Base-by-base conservation (phyloP, 805 yeast genomes). In the Pichia paraexigua region DNA sequence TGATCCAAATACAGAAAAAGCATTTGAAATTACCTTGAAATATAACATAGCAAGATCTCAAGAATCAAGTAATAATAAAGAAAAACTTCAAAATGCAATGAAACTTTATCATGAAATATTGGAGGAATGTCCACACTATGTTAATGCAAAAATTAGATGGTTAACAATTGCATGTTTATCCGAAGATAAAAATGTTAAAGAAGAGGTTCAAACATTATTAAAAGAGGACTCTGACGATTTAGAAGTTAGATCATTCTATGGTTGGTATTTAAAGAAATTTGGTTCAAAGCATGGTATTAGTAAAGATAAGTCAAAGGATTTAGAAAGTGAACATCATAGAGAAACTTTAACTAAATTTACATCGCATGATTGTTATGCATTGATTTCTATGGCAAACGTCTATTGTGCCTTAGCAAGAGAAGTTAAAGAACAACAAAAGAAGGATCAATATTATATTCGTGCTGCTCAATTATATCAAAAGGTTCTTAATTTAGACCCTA, bases 391-490 rank as follows among this genome's bases (percentile, higher is more conserved):
- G 62, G 99, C 95, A 11, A 94, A 92, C 63, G 76, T 92, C 47
- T 94, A 92, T 65, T 78, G 88, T 59, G 67, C 79, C 1, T 81
- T 88, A 69, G 97, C 96, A 0, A 77, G 92, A 59, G 96, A 89
- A 52, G 68, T 76, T 51, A 83, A 85, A 58, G 80, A 80, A 28
- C 71, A 68, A 43, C 74, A 71, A 25, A 86, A 82, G 65, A 77
- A 78, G 55, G 80, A 81, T 58, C 86, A 84, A 57, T 85, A 89
- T 50, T 92, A 85, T 64, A 73, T 84, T 44, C 81, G 96, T 67
- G 97, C 97, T n/a, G 85, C 91, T 15, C 97, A 92, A 68, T 73
- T 94, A 53, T 92, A 82, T 66, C 87, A 89, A 61, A 94, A 94
- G 69, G 97, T 89, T 1, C 71, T 94, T 49, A 83, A 86, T 47